Evolutionary conservation across 2,329 filamentous ascomycete genomes (phyloP), one percentile per base, ranked within the genome.

Genomic region (Phoma sp.): DNA sequence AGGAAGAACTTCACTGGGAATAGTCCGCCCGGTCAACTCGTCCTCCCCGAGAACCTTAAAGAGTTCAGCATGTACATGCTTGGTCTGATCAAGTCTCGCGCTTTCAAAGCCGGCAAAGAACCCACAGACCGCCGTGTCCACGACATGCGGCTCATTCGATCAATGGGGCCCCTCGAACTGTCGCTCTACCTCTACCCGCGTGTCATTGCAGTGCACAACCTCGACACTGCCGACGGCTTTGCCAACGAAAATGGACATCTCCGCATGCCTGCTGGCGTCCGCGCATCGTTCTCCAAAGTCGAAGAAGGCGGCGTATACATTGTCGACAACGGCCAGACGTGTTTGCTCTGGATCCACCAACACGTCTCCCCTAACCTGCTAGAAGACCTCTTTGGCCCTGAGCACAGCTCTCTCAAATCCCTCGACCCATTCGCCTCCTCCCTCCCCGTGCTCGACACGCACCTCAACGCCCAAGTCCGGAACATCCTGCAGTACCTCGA

Each of bases 41-140:
- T 99, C 25, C 87, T 99, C 77, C 95, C 95, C 0, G 95, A 99
- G 77, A 91, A 93, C 62, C 84, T 99, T 25, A 98, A 98, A 73
- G 95, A 99, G 73, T 93, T 96, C 67, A 87, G 90, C 68, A 98
- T 99, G 92, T 98, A 95, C 75, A 91, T 96, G 77, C 87, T 99
- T 9, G 89, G 90, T 40, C 80, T 98, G 60, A 79, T 96, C 72
- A 99, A 99, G 76, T 93, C 87, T 51, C 87, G 95, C 53, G 93
- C 93, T 2, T 92, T 98, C 79, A 98, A 98, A 80, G 85, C 91
- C 45, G 93, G 93, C 53, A 87, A 89, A 62, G 95, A 99, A 76
- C 90, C 91, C 29, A 92, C 91, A 9, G 95, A 99, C 75, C 87
- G 95, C 58, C 85, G 95, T 59, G 89, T 96, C 12, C 90, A 98